Base-by-base conservation (phyloP, 2,329 filamentous ascomycete genomes). In the Verticillium alfalfae region DNA sequence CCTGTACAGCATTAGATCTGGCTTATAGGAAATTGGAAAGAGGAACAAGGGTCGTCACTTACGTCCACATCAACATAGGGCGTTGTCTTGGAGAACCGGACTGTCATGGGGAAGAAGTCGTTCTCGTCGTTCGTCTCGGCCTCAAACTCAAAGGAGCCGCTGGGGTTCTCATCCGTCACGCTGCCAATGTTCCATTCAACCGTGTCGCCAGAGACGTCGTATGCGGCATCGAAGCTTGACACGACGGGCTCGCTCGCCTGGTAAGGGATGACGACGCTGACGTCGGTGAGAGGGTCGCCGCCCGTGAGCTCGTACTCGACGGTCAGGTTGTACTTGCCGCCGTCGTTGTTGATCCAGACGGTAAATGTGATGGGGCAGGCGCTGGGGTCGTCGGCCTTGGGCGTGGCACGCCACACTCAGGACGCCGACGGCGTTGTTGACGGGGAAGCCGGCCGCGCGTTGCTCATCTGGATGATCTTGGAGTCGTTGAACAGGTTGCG, bases 81-180 rank as follows among this genome's bases (percentile, higher is more conserved):
- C 62, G 84, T 86, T 52, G 87, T 84, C 84, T 96, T 97, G 66
- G 86, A 88, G 78, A 99, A 99, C 60, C 88, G 85, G 64, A 98
- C 88, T 60, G 86, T 89, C 93, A 99, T 98, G 1, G 95, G 95
- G 87, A 99, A 99, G 80, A 98, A 98, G 69, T 97, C 93, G 61
- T 92, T 89, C 73, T 98, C 95, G 67, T 93, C 91, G 61, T 88
- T 86, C 12, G 91, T 91, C 73, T 91, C 88, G 1, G 93, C 92
- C 76, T 98, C 95, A 67, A 99, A 98, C 75, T 99, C 95, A 71
- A 99, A 98, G 56, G 91, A 89, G 18, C 95, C 95, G 49, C 82
- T 93, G 18, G 88, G 79, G 73, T 95, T 97, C 62, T 89, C 88
- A 58, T 92, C 88, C 70, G 93, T 90, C 49, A 98, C 88, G 5